These are phyloP conservation scores for Vinca minor DNA, from an alignment of 257 asterid genomes.

Conservation along the genomic window DNA sequence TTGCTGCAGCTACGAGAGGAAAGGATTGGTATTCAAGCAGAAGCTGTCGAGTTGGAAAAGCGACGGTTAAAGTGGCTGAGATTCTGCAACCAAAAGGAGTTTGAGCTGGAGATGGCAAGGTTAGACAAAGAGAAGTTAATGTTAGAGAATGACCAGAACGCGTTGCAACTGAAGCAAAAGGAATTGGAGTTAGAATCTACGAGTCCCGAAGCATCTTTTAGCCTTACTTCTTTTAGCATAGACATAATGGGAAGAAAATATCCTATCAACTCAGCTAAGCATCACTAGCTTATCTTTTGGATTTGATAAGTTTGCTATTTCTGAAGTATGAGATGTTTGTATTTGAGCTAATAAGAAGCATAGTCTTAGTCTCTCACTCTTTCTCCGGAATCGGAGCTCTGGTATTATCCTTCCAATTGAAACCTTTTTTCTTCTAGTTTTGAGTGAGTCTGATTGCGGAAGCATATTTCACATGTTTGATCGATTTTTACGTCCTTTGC, in stretches of 20 bases:
- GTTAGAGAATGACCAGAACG: conserved; percentile 25
- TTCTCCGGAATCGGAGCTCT: background rate
- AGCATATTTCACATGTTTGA: background rate
- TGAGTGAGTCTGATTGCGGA: background rate
- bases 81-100: conserved; percentile 29
- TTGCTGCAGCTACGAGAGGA: conserved; percentile 31
- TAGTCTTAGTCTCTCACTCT: background rate
- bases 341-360: background rate
- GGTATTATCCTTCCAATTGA: background rate
- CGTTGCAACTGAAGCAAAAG: conserved; percentile 25
- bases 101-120: conserved; percentile 29
- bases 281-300: conserved; percentile 9
- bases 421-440: background rate
- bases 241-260: conserved; percentile 20
- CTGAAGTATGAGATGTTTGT: background rate
- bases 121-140: conserved; percentile 27
- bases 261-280: conserved; percentile 17
- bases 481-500: too few relatives aligned
- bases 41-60: conserved; percentile 31
- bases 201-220: conserved; percentile 18
- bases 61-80: conserved; percentile 30
- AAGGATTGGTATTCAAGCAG: conserved; percentile 27
- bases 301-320: background rate
- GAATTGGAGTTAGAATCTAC: conserved; percentile 16
- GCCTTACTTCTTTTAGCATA: conserved; percentile 11